Conservation (phyloP, 768 basidiomycete species). For the Amanita fuliginea region DNA sequence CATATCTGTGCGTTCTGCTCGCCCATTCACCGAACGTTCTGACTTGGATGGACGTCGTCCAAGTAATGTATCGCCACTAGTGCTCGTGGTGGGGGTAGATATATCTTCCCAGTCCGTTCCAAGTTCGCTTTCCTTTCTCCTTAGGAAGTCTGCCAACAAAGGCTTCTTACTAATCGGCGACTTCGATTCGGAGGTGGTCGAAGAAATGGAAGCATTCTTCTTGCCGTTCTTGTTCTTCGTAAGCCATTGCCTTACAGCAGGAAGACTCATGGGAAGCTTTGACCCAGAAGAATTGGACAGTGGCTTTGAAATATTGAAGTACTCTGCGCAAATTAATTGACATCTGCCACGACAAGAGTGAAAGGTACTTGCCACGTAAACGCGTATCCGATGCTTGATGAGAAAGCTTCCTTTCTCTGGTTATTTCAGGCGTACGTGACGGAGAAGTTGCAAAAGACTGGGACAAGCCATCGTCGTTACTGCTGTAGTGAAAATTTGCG, state of each 20-base stretch:
- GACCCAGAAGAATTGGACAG: slow-evolving; percentile 13
- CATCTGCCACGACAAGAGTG: background rate
- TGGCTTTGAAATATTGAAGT: slow-evolving; percentile 2
- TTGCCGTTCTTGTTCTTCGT: slow-evolving; percentile 41
- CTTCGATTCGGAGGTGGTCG: slow-evolving; percentile 17
- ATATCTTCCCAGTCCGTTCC: slow-evolving; percentile 60
- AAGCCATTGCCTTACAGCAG: slow-evolving; percentile 76
- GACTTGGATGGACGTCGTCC: slow-evolving; percentile 10
- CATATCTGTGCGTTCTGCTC: slow-evolving; percentile 19
- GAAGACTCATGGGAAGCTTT: slow-evolving; percentile 62
- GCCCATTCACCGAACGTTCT: slow-evolving; percentile 11
- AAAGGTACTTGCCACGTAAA: slow-evolving; percentile 41
- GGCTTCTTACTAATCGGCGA: slow-evolving; percentile 44
- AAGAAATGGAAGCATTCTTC: slow-evolving; percentile 37
- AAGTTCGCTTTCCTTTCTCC: slow-evolving; percentile 46
- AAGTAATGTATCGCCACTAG: slow-evolving; percentile 24
- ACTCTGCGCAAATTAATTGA: background rate
- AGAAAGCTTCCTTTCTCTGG: slow-evolving; percentile 50
- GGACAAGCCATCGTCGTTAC: slow-evolving; percentile 29
- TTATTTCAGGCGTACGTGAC: slow-evolving; percentile 36
- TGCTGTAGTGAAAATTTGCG: slow-evolving; percentile 27
- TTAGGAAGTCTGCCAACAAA: slow-evolving; percentile 56
- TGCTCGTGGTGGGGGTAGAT: slow-evolving; percentile 40
- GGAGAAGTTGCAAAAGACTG: slow-evolving; percentile 41
- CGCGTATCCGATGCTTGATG: slow-evolving; percentile 65